These are phyloP conservation scores for Aechmea fasciata DNA, from an alignment of 176 grass and related monocot genomes.

Conservation along the genomic window DNA sequence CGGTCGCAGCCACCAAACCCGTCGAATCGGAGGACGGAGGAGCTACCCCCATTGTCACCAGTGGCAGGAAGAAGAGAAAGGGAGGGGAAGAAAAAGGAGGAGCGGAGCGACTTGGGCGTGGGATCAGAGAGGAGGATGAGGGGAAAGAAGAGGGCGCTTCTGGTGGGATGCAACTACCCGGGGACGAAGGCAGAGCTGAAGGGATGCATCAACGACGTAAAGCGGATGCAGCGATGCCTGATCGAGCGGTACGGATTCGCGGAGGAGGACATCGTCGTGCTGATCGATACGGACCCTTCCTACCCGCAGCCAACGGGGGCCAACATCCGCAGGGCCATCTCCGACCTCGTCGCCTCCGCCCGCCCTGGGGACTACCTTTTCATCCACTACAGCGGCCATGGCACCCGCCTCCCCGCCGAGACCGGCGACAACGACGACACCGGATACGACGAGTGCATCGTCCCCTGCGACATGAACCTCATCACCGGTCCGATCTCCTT, in stretches of 20 bases:
- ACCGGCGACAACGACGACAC: slow-evolving; percentile 83
- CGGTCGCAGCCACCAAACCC: too few relatives aligned
- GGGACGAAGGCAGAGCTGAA: slow-evolving; percentile 89
- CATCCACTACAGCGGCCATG: slow-evolving; percentile 96
- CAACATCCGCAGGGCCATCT: slow-evolving; percentile 60
- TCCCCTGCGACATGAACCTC: slow-evolving; percentile 96
- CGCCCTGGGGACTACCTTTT: slow-evolving; percentile 62
- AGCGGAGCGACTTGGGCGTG: too few relatives aligned
- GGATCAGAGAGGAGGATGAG: slow-evolving; percentile 10
- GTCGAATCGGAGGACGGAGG: too few relatives aligned
- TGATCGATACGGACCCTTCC: slow-evolving; percentile 57
- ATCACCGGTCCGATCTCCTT: slow-evolving; percentile 54
- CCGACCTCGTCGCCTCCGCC: slow-evolving; percentile 39
- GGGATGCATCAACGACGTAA: slow-evolving; percentile 92
- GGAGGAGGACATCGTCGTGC: slow-evolving; percentile 52
- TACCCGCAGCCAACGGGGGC: slow-evolving; percentile 63
- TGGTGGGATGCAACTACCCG: slow-evolving; percentile 90
- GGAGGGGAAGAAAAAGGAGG: too few relatives aligned
- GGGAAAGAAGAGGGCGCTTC: slow-evolving; percentile 63
- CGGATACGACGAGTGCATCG: slow-evolving; percentile 96
- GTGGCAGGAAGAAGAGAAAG: too few relatives aligned
- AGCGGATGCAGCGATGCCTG: slow-evolving; percentile 67
- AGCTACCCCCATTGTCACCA: too few relatives aligned
- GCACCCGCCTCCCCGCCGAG: slow-evolving; percentile 82
- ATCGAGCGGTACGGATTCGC: slow-evolving; percentile 69